These are phyloP conservation scores for Danielozyma ontarioensis DNA, from an alignment of 805 yeast species.

Conservation along the genomic window DNA sequence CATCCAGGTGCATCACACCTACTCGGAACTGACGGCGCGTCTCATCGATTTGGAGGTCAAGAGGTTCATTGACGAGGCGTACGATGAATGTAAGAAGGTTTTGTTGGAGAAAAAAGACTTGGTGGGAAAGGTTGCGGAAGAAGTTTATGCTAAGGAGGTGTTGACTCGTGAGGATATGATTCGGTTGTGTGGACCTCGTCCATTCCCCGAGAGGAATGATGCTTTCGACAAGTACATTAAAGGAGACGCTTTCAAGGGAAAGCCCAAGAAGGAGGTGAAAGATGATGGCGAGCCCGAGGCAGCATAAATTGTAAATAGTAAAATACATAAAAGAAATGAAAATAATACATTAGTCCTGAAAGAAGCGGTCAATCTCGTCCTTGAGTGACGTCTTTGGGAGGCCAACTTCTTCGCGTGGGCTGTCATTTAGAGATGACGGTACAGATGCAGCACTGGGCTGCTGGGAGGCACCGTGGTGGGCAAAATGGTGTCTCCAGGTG, in stretches of 20 bases:
- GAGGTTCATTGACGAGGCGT: conserved; percentile 60
- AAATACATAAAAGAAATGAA: neutral
- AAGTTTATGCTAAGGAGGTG: conserved; percentile 67
- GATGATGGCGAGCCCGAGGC: neutral
- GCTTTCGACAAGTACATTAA: conserved; percentile 87
- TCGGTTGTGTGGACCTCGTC: conserved; percentile 68
- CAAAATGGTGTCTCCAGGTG: conserved; percentile 24
- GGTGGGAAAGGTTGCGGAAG: conserved; percentile 70
- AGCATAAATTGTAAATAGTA: neutral
- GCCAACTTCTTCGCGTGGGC: too few species aligned
- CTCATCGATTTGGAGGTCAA: conserved; percentile 67
- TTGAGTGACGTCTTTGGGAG: too few species aligned
- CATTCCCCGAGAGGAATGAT: conserved; percentile 73
- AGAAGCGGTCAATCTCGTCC: neutral
- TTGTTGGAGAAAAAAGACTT: conserved; percentile 54
- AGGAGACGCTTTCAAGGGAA: conserved; percentile 38
- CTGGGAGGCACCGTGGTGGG: too few species aligned
- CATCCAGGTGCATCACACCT: conserved; percentile 53
- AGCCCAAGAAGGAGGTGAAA: conserved; percentile 11
- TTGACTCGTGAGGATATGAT: conserved; percentile 79
- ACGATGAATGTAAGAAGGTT: conserved; percentile 52
- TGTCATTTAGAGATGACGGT: too few species aligned
- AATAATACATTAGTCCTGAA: neutral
- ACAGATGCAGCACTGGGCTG: too few species aligned
- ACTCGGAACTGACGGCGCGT: conserved; percentile 66